A percentile compares a stretch with the other conserved stretches of the same genome.
Evolutionary conservation across 2,329 filamentous ascomycete genomes (phyloP).

Genomic region (Fusarium sp.): DNA sequence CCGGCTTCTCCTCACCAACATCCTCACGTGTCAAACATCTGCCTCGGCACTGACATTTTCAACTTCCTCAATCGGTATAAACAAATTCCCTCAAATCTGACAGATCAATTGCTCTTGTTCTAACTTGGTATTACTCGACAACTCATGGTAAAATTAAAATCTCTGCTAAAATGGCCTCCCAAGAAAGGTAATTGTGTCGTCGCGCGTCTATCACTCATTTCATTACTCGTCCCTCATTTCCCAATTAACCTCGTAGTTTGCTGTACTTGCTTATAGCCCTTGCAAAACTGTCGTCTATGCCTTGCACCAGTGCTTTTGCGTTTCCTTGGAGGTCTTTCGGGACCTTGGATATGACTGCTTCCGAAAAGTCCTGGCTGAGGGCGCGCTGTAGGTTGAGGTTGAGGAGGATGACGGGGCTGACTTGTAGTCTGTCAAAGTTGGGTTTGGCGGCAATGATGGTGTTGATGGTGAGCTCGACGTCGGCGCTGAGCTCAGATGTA

Average conservation of each 20-base stretch:
- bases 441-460: constrained; percentile 53
- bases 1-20: constrained; percentile 11
- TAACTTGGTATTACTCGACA: constrained; percentile 16
- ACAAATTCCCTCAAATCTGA: constrained; percentile 18
- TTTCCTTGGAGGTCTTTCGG: constrained; percentile 47
- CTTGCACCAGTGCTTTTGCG: constrained; percentile 50
- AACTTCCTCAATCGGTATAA: constrained; percentile 24
- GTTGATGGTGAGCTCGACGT: constrained; percentile 53
- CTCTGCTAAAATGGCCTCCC: constrained; percentile 17
- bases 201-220: constrained; percentile 15
- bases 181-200: constrained; percentile 30
- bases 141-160: constrained; percentile 28
- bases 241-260: constrained; percentile 13
- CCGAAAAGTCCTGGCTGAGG: constrained; percentile 53
- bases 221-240: constrained; percentile 15
- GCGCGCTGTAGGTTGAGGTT: constrained; percentile 54
- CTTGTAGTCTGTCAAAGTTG: constrained; percentile 56
- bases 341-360: constrained; percentile 53
- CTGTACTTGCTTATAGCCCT: constrained; percentile 50
- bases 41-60: constrained; percentile 17
- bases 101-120: constrained; percentile 3
- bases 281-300: constrained; percentile 53
- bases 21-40: constrained; percentile 14
- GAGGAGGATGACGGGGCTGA: constrained; percentile 56
- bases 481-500: constrained; percentile 48